Percentiles rank a stretch among this genome's conserved stretches.
Conservation (phyloP, 176 grass and related monocot species). For the Leersia perrieri region DNA sequence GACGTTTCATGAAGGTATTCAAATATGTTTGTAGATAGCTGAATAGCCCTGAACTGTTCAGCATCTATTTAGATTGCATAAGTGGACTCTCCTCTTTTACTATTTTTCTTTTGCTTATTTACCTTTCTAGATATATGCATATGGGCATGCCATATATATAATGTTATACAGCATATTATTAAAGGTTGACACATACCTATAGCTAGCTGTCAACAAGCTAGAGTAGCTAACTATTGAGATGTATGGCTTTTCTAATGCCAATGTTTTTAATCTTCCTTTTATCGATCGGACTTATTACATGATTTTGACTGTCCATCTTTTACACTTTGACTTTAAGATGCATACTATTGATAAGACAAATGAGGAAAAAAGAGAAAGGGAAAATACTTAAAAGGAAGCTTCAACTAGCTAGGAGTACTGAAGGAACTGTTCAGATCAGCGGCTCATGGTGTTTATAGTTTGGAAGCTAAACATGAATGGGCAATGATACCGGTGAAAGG, state of each 20-base stretch:
- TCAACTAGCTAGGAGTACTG: background rate
- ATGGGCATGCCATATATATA: background rate
- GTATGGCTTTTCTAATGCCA: background rate
- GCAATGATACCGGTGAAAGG: constrained; percentile 10
- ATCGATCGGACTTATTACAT: background rate
- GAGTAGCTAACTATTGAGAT: background rate
- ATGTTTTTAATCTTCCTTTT: background rate
- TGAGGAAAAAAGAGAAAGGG: background rate
- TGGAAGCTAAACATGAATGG: constrained; percentile 8
- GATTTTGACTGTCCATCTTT: background rate
- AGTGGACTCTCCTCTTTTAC: background rate
- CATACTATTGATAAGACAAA: constrained; percentile 11
- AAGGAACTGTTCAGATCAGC: background rate
- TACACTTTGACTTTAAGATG: background rate
- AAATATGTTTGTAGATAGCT: background rate
- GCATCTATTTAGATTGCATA: background rate
- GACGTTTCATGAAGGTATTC: background rate
- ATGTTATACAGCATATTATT: background rate
- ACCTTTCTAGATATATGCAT: background rate
- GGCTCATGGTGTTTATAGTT: background rate
- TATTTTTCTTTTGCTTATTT: background rate
- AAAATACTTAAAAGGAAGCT: background rate
- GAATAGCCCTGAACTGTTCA: constrained; percentile 7
- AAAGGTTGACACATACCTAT: background rate
- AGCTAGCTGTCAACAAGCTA: background rate